These are phyloP conservation scores for Nicotiana benthamiana DNA, from an alignment of 257 asterid genomes.

Conservation along the genomic window DNA sequence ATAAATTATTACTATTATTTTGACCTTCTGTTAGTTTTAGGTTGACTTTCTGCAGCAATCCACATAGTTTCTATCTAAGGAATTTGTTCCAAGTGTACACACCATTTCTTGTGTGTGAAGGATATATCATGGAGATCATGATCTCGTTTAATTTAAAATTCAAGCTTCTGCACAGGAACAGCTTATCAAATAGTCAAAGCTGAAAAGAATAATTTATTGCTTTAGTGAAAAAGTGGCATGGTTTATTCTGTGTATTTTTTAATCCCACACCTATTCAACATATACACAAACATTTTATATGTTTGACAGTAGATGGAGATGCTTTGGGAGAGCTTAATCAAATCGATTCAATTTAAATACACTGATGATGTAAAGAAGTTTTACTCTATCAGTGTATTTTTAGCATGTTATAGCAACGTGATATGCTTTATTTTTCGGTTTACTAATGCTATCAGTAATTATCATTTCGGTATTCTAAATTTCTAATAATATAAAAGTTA, in stretches of 20 bases:
- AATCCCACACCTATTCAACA: too few relatives aligned
- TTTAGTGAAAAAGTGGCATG: too few relatives aligned
- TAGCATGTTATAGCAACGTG: neutral
- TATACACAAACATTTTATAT: too few relatives aligned
- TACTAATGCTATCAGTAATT: neutral
- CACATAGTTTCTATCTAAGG: neutral
- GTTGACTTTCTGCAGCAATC: neutral
- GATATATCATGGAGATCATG: neutral
- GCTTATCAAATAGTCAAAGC: neutral
- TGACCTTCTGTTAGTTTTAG: neutral
- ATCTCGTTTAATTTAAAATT: neutral
- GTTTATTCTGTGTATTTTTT: too few relatives aligned
- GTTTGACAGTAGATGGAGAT: too few relatives aligned
- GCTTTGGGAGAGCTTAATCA: neutral
- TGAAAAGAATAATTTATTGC: neutral
- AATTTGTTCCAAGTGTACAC: neutral
- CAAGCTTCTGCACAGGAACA: neutral
- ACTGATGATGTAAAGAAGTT: neutral
- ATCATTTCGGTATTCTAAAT: too few relatives aligned
- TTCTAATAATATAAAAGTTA: too few relatives aligned
- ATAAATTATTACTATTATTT: neutral
- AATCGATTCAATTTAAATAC: neutral
- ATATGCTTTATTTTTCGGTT: neutral
- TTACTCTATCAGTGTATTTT: too few relatives aligned
- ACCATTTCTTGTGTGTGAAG: neutral